Base-by-base conservation (phyloP, 2,329 filamentous ascomycete genomes). In the Paecilomyces sp. region DNA sequence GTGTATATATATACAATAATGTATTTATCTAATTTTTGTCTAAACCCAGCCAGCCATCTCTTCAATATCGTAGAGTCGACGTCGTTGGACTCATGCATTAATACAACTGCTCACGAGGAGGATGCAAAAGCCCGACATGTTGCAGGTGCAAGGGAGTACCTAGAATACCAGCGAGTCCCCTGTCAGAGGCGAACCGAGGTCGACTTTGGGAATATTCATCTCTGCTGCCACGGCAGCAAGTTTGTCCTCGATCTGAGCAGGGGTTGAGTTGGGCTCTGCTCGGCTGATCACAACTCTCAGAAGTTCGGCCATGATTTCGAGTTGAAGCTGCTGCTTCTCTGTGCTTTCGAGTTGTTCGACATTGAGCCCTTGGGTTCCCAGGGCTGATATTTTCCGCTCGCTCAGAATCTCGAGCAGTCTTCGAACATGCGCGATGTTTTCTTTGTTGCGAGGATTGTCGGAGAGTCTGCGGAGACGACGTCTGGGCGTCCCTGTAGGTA, bases 401-500 rank as follows among this genome's bases (percentile, higher is more conserved):
- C 73, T 74, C n/a, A 82, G 69, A 51, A 74, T 65, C 28, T 75
- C 69, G 3, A 82, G 68, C n/a, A 82, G 70, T 13, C 72, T 72
- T n/a, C 73, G 72, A 9, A 83, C 76, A 53, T 76, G 71, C 3
- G 67, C 66, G 34, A 82, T 74, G 56, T 79, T 78, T 54, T 76
- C 75, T 63, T 78, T 77, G 28, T 73, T 77, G 25, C 73, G 72
- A 0, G 78, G 74, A 0, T 73, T 74, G 11, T 68, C 68, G 31
- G 74, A 73, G 24, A 79, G 62, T 24, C 77, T 74, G 6, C 78
- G 69, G 31, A 78, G 73, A 36, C 74, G 73, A 62, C 74, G 67
- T 57, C 71, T 69, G 50, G 70, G 67, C 60, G 71, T 67, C 47
- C 70, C 61, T 56, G 68, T 51, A 52, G 72, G 72, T 5, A 72